phyloP scores from a whole-genome alignment of 768 basidiomycete species.

The Erythrobasidium yunnanense region DNA sequence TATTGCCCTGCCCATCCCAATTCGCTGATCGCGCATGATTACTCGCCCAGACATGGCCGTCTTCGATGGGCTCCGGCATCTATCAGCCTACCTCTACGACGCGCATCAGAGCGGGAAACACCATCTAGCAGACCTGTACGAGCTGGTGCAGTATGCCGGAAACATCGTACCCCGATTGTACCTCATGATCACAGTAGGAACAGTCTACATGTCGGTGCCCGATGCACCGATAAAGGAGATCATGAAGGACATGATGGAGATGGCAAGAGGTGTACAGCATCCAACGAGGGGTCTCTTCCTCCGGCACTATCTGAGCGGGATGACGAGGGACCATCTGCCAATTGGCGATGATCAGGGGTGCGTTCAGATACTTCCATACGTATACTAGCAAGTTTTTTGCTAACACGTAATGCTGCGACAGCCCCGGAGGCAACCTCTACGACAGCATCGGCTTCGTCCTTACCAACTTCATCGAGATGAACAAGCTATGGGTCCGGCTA shows the following conservation, averaged over 20 bases:
- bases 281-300: constrained; percentile 94
- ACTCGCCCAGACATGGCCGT: constrained; percentile 79
- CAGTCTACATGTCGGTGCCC: constrained; percentile 96
- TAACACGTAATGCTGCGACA: constrained; percentile 40
- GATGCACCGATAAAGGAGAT: constrained; percentile 97
- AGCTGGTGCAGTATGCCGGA: constrained; percentile 97
- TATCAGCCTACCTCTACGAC: constrained; percentile 79
- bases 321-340: constrained; percentile 91
- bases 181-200: constrained; percentile 98
- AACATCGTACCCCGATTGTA: constrained; percentile 79
- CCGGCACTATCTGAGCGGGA: constrained; percentile 89
- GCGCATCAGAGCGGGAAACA: constrained; percentile 84
- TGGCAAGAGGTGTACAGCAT: constrained; percentile 92
- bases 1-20: background rate
- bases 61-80: constrained; percentile 87
- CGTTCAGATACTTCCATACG: constrained; percentile 29
- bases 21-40: background rate
- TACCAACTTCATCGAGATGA: constrained; percentile 99
- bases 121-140: constrained; percentile 95
- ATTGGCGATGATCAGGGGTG: constrained; percentile 74
- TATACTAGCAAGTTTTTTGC: background rate
- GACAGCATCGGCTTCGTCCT: constrained; percentile 93
- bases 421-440: constrained; percentile 76
- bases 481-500: constrained; percentile 97
- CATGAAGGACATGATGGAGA: constrained; percentile 99